Conservation (phyloP, 1,284 basidiomycete species). For the Fomitopsis pinicola region DNA sequence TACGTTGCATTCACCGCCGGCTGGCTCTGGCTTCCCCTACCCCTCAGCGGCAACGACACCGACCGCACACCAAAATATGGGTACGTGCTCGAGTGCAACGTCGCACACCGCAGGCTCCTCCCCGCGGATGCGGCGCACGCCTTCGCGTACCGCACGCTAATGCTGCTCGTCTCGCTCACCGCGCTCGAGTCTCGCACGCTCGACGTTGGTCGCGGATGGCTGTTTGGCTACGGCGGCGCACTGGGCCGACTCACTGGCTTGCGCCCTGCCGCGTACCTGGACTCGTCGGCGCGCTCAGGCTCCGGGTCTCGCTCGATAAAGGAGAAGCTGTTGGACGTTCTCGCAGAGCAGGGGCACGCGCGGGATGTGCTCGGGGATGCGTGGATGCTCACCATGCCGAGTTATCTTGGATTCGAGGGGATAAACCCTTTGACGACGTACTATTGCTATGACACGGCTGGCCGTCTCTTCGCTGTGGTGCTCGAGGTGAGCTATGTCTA, state of each 20-base stretch:
- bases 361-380: constrained; percentile 37
- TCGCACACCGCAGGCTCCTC: constrained; percentile 56
- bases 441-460: constrained; percentile 51
- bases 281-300: constrained; percentile 13
- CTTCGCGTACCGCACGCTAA: constrained; percentile 65
- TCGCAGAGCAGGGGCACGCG: constrained; percentile 30
- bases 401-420: constrained; percentile 62
- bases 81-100: constrained; percentile 50
- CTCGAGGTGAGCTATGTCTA: constrained; percentile 42
- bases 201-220: constrained; percentile 44
- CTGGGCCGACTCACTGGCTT: constrained; percentile 46
- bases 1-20: not conserved
- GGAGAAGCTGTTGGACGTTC: constrained; percentile 35
- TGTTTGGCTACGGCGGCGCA: constrained; percentile 48
- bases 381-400: constrained; percentile 79
- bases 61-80: not conserved
- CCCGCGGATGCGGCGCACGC: constrained; percentile 48
- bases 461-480: constrained; percentile 44
- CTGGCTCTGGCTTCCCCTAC: not conserved
- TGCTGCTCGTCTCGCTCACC: constrained; percentile 55
- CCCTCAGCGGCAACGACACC: too few species aligned
- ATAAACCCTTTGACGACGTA: constrained; percentile 78
- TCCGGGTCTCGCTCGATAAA: constrained; percentile 23
- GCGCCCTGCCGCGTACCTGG: constrained; percentile 45
- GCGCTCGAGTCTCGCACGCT: constrained; percentile 48